Evolutionary conservation across 768 basidiomycete species (phyloP), one percentile per base, ranked within the genome.

Genomic region (Rhodocollybia butyracea): DNA sequence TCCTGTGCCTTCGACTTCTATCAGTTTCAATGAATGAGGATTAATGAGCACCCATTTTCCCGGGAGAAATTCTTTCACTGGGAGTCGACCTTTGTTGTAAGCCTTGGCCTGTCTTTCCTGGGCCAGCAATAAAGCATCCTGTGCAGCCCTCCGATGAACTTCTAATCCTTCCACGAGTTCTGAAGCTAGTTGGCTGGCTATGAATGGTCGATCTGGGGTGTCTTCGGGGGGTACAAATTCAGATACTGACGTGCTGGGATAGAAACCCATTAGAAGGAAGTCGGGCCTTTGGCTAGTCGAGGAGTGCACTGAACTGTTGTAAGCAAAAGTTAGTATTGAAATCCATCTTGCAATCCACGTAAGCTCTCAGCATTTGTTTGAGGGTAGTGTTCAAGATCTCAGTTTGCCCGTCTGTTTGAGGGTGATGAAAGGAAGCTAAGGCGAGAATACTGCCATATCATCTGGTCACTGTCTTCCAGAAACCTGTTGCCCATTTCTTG

Each of bases 341-440:
- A 74, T 42, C 60, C 65, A 67, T 1, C 57, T 67, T 56, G 13
- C 42, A 51, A 0, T 53, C 59, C 2, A 68, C 66, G 34, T 66
- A 73, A 0, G 67, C 66, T 3, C 63, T 54, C 1, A 73, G 40
- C 61, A 67, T 68, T 27, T 63, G 60, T 57, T 71, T 68, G 1
- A 71, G 57, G 1, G 46, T 59, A 1, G 64, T 64, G 43, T 71
- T 72, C 0, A 69, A 45, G 12, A 63, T 57, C 60, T 74, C 67
- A 0, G 66, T 69, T 31, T 73, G 70, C 0, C 73, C 70, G 55
- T 78, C 68, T 0, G 71, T 67, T 56, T 76, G 72, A 0, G 72
- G 74, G 54, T 76, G 76, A 45, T 73, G 66, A 0, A 68, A 59
- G 0, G 70, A 70, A 1, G 74, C 68, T 0, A 72, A 43, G 3